Evolutionary conservation across 163 green algal species (phyloP).

Genomic region (Scenedesmus sp.): DNA sequence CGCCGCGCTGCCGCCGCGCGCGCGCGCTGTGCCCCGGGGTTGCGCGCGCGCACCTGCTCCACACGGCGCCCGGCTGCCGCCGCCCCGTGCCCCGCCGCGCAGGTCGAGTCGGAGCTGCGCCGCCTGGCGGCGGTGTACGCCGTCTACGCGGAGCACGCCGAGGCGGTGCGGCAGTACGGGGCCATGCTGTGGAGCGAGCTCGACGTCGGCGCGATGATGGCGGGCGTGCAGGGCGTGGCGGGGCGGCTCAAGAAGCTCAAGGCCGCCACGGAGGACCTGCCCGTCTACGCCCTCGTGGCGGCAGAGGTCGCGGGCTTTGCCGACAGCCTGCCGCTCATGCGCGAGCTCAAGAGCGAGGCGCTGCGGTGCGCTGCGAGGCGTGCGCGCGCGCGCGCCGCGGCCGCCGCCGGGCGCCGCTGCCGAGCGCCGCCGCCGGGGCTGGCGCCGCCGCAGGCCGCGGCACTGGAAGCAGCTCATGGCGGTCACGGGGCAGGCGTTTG

Average conservation of each 20-base stretch:
- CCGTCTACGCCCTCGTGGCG: conserved; percentile 73
- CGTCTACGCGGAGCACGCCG: conserved; percentile 77
- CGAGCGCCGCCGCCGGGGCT: too few species aligned
- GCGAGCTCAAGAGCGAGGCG: conserved; percentile 82
- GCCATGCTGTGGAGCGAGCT: conserved; percentile 83
- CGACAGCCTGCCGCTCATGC: conserved; percentile 86
- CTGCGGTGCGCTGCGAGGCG: conserved; percentile 52
- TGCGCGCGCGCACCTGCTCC: too few species aligned
- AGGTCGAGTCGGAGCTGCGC: conserved; percentile 76
- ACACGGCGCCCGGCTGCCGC: too few species aligned
- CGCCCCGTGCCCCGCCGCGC: too few species aligned
- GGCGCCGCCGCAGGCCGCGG: conserved; percentile 46
- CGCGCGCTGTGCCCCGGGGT: too few species aligned
- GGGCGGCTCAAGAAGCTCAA: conserved; percentile 72
- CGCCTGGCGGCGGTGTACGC: conserved; percentile 78
- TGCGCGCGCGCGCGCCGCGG: too few species aligned
- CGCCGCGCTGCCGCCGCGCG: too few species aligned
- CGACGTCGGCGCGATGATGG: conserved; percentile 79
- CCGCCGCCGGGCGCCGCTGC: too few species aligned
- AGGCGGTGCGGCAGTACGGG: conserved; percentile 68
- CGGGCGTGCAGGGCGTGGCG: conserved; percentile 64
- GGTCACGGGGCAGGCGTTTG: conserved; percentile 79
- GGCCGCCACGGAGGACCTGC: conserved; percentile 73
- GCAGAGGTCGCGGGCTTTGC: conserved; percentile 79
- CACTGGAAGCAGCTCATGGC: conserved; percentile 82